phyloP scores from a whole-genome alignment of 1,284 basidiomycete species.

The Ganoderma leucocontextum region DNA sequence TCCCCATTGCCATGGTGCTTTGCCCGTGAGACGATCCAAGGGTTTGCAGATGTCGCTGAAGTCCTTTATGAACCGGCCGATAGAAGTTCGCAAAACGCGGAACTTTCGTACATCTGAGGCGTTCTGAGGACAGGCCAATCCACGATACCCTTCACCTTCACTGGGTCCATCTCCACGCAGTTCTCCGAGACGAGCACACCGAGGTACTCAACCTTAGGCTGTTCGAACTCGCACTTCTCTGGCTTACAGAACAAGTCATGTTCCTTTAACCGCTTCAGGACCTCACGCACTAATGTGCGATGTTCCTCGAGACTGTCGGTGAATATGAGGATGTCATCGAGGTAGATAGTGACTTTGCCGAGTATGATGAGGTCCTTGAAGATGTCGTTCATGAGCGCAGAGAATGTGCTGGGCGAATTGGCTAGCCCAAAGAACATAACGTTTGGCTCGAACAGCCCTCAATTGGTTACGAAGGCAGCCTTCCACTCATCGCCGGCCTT shows the following conservation, averaged over 20 bases:
- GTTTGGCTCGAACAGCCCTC: conserved; percentile 12
- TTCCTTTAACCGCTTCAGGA: conserved; percentile 41
- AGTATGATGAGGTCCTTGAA: too few species aligned
- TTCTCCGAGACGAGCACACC: conserved; percentile 18
- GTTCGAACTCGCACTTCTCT: conserved; percentile 45
- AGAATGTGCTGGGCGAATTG: conserved; percentile 14
- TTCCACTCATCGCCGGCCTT: conserved; percentile 19
- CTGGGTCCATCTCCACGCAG: conserved; percentile 45
- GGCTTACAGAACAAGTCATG: conserved; percentile 31
- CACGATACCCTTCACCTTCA: conserved; percentile 46
- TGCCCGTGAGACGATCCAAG: conserved; percentile 39
- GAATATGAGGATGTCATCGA: too few species aligned
- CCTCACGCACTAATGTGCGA: conserved; percentile 25
- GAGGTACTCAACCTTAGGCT: conserved; percentile 26
- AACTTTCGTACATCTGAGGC: conserved; percentile 38
- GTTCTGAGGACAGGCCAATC: conserved; percentile 43
- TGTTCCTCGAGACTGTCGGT: too few species aligned
- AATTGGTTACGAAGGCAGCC: conserved; percentile 12
- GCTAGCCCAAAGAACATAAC: conserved; percentile 19
- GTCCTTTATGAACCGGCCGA: conserved; percentile 48
- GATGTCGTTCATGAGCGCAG: conserved; percentile 12
- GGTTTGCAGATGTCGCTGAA: conserved; percentile 45
- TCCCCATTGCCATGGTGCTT: too few species aligned
- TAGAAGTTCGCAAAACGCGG: conserved; percentile 45
- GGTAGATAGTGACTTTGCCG: too few species aligned